phyloP scores from a whole-genome alignment of 176 grass and related monocot species.

The Oryza meridionalis region DNA sequence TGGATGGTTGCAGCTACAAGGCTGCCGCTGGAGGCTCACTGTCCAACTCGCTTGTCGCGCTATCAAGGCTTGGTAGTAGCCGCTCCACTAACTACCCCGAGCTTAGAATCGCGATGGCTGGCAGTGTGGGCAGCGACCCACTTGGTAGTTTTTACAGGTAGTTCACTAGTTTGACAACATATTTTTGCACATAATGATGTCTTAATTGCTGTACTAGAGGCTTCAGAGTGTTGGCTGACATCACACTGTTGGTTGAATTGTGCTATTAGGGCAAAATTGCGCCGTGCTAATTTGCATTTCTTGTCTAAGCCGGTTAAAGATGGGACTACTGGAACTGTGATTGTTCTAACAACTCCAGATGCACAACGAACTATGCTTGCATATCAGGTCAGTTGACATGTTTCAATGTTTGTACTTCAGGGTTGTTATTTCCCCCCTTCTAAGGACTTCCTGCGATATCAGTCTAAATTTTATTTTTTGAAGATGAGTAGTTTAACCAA shows the following conservation, averaged over 20 bases:
- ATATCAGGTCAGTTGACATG: slow-evolving; percentile 65
- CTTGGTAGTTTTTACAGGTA: slow-evolving; percentile 94
- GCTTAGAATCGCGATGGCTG: slow-evolving; percentile 82
- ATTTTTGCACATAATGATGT: background rate
- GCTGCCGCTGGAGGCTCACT: slow-evolving; percentile 89
- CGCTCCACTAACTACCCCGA: slow-evolving; percentile 48
- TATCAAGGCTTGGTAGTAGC: slow-evolving; percentile 69
- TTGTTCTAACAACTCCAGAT: slow-evolving; percentile 95
- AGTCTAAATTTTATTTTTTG: background rate
- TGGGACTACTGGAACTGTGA: slow-evolving; percentile 89
- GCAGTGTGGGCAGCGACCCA: slow-evolving; percentile 84
- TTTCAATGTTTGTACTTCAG: background rate
- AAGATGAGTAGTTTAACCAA: background rate
- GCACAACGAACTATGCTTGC: slow-evolving; percentile 97
- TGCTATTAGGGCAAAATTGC: slow-evolving; percentile 58
- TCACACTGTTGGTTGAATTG: slow-evolving; percentile 23
- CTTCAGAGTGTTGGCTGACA: slow-evolving; percentile 31
- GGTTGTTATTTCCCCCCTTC: background rate
- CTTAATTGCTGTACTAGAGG: background rate
- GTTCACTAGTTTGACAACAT: slow-evolving; percentile 6
- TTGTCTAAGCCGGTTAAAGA: slow-evolving; percentile 83
- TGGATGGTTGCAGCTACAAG: slow-evolving; percentile 98
- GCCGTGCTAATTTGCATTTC: slow-evolving; percentile 88
- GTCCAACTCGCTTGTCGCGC: slow-evolving; percentile 85
- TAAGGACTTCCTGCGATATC: background rate